These are phyloP conservation scores for Ophiostoma angusticollis DNA, from an alignment of 2,329 filamentous ascomycete species.

Conservation along the genomic window DNA sequence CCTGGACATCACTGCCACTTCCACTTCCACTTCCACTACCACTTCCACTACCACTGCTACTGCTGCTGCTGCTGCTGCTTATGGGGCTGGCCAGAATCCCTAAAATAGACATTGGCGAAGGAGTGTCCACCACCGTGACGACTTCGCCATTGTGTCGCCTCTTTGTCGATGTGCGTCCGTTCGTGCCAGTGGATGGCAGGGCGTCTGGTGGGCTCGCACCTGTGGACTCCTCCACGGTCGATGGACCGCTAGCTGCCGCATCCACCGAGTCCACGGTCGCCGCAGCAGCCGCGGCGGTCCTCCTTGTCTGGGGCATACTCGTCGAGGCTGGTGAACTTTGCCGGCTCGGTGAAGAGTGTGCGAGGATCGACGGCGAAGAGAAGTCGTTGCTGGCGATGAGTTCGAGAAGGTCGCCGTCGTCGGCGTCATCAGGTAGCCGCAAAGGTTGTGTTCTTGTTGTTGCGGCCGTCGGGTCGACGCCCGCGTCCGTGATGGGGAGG, in stretches of 20 bases:
- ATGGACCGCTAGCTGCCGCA: background rate
- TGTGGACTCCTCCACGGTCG: too few species aligned
- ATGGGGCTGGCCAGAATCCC: background rate
- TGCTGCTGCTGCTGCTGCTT: conserved; percentile 1
- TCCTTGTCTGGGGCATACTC: conserved; percentile 9
- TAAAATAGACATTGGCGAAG: background rate
- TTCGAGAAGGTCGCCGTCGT: conserved; percentile 4
- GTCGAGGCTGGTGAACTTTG: background rate
- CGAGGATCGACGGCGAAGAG: conserved; percentile 8
- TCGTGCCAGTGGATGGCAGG: background rate
- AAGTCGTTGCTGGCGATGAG: conserved; percentile 1
- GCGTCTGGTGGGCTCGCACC: background rate
- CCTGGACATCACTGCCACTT: background rate
- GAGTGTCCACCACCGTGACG: background rate
- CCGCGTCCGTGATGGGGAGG: too few species aligned
- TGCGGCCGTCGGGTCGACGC: background rate
- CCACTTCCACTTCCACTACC: background rate
- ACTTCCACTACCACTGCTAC: background rate
- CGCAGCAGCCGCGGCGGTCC: background rate
- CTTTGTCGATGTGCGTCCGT: conserved; percentile 1
- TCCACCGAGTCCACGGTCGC: background rate
- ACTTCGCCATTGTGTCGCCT: conserved; percentile 1
- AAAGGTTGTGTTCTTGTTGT: background rate
- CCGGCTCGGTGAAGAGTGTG: background rate
- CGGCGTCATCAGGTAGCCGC: background rate